These are phyloP conservation scores for Trichaptum fuscoviolaceum DNA, from an alignment of 768 basidiomycete species.

Conservation along the genomic window DNA sequence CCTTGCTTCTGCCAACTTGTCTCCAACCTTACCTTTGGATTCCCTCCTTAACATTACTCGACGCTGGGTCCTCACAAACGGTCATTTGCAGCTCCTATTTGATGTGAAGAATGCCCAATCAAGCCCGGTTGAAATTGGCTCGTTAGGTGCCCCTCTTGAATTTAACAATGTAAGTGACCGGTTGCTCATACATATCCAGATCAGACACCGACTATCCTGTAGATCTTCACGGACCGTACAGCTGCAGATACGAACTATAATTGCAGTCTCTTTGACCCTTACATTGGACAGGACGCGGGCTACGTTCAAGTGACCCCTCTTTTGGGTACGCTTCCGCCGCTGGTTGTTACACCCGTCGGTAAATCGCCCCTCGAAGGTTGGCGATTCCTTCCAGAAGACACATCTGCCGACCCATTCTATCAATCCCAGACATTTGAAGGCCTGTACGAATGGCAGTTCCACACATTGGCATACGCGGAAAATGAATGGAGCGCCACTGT, in stretches of 20 bases:
- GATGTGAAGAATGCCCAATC: constrained; percentile 44
- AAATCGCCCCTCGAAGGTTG: constrained; percentile 50
- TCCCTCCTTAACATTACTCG: constrained; percentile 46
- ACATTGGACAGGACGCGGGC: constrained; percentile 52
- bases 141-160: constrained; percentile 47
- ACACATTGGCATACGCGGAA: constrained; percentile 50
- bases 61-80: constrained; percentile 41
- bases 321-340: constrained; percentile 42
- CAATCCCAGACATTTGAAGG: constrained; percentile 59
- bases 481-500: constrained; percentile 48
- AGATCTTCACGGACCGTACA: constrained; percentile 53
- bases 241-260: constrained; percentile 46
- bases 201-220: background rate
- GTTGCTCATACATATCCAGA: background rate
- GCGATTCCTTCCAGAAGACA: constrained; percentile 50
- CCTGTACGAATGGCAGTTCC: constrained; percentile 56
- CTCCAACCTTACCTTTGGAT: constrained; percentile 40
- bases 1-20: constrained; percentile 43
- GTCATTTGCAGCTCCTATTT: constrained; percentile 41
- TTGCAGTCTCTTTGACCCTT: constrained; percentile 54
- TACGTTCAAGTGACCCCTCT: constrained; percentile 50
- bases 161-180: constrained; percentile 45
- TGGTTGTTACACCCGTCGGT: constrained; percentile 42
- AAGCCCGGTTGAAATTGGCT: constrained; percentile 46
- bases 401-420: constrained; percentile 39